Evolutionary conservation across 225 moss, liverwort and hornwort genomes (phyloP).

Genomic region (Climacium dendroides): DNA sequence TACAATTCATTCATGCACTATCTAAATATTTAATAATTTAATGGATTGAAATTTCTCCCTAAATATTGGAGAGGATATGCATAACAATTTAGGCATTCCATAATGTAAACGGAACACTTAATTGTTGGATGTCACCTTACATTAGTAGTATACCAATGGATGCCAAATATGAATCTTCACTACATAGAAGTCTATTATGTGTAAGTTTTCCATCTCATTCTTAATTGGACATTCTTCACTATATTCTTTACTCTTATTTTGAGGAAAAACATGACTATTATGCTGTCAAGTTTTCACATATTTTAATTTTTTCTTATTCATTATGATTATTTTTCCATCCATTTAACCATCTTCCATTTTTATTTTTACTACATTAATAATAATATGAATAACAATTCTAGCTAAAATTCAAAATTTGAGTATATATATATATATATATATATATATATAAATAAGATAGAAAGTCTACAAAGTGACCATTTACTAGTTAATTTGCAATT

Average conservation of each 20-base stretch:
- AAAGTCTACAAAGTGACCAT: background rate
- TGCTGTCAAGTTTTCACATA: background rate
- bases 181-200: background rate
- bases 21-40: background rate
- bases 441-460: accelerated
- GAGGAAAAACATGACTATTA: background rate
- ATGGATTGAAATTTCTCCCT: background rate
- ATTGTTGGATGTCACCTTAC: background rate
- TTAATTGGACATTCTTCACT: background rate
- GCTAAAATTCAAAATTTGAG: background rate
- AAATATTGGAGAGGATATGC: background rate
- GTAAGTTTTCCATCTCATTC: background rate
- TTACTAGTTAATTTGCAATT: background rate
- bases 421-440: no score
- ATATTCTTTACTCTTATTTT: background rate
- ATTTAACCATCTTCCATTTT: background rate
- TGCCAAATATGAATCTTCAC: background rate
- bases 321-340: background rate
- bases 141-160: background rate
- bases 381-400: background rate
- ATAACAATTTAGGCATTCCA: background rate
- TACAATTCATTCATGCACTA: background rate
- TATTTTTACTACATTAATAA: background rate
- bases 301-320: background rate
- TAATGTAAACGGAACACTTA: background rate